Conservation (phyloP, 176 grass and related monocot species). For the Miscanthus lutarioriparius region DNA sequence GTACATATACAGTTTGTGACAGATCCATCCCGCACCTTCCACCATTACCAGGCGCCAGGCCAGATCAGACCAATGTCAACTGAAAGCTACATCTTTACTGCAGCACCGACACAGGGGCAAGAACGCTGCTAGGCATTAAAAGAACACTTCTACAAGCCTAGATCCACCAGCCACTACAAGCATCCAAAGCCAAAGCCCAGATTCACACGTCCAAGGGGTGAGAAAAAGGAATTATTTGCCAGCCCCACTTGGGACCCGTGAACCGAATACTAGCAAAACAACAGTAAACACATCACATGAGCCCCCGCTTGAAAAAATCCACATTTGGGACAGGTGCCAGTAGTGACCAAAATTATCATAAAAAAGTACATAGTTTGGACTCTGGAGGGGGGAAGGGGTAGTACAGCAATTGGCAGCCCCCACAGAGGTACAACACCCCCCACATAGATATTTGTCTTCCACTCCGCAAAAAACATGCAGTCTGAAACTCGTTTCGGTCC, state of each 20-base stretch:
- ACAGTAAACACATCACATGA: background rate
- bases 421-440: conserved; percentile 4
- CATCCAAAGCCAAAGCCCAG: conserved; percentile 8
- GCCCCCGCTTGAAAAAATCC: conserved; percentile 24
- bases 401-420: conserved; percentile 23
- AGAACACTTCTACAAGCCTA: conserved; percentile 6
- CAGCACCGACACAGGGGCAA: conserved; percentile 26
- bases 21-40: conserved; percentile 51
- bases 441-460: conserved; percentile 5
- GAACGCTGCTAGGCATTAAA: conserved; percentile 37
- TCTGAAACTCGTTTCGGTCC: background rate
- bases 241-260: conserved; percentile 33
- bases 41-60: background rate
- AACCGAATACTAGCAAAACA: conserved; percentile 29
- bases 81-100: conserved; percentile 34
- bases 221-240: conserved; percentile 24
- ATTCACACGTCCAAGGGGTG: background rate
- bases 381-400: background rate
- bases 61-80: background rate
- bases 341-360: conserved; percentile 29
- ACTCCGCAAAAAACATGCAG: background rate
- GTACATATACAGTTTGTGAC: background rate
- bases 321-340: conserved; percentile 25
- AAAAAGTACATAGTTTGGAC: background rate
- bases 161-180: conserved; percentile 5